Conservation (phyloP, 2,329 filamentous ascomycete species). For the Ceratocystis cacaofunesta region DNA sequence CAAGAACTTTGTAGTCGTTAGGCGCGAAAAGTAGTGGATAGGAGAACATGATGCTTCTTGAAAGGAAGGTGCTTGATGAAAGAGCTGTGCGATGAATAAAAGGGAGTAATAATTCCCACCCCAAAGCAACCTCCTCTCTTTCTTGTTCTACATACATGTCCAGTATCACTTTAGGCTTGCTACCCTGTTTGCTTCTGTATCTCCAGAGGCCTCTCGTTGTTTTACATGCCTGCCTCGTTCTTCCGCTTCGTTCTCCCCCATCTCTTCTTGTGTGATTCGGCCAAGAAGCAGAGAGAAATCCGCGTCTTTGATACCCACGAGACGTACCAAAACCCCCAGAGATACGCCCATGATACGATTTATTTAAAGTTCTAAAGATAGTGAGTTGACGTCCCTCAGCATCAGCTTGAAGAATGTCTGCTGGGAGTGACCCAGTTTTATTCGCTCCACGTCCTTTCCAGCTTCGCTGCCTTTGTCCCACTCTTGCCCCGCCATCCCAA, state of each 20-base stretch:
- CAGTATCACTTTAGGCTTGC: too few species aligned
- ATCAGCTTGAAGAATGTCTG: not conserved
- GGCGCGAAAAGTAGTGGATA: not conserved
- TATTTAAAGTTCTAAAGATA: not conserved
- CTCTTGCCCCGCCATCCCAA: not conserved
- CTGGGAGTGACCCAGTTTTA: not conserved
- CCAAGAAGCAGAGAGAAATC: not conserved
- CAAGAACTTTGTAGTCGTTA: not conserved
- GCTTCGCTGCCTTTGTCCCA: not conserved
- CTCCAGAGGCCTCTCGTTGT: not conserved
- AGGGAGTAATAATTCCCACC: not conserved
- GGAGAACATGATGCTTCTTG: not conserved
- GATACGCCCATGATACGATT: not conserved
- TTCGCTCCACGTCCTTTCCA: not conserved
- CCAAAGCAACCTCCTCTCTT: not conserved
- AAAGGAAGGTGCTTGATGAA: not conserved
- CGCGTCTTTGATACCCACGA: not conserved
- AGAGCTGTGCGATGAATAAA: not conserved
- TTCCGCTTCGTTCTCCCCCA: not conserved
- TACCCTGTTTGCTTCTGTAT: not conserved
- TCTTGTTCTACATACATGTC: not conserved
- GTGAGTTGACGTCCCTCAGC: not conserved
- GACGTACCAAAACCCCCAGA: not conserved
- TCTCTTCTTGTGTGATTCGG: conserved; percentile 1
- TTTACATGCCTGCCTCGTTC: not conserved